Evolutionary conservation across 1,284 basidiomycete genomes (phyloP), one percentile per base, ranked within the genome.

Genomic region (Albatrellus sp.): DNA sequence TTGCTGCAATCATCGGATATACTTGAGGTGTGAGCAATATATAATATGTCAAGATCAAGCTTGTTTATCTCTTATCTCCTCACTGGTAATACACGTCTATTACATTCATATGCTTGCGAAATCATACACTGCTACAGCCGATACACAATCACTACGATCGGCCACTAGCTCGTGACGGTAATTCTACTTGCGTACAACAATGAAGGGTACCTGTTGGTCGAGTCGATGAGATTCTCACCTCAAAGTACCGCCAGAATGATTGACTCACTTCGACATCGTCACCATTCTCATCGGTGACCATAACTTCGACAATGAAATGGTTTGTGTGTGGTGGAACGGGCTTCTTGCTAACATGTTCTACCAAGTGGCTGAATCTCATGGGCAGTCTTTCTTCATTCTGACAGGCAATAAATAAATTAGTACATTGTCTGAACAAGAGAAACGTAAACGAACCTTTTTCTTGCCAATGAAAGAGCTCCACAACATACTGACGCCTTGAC

Each of bases 401-500:
- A 33, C 24, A 24, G 46, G 38, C 28, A 50, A 24, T 46, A 16
- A 16, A 44, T 11, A 16, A 16, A 44, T 11, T 17, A 42, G 13
- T 9, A 29, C 31, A 11, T 30, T 9, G 11, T n/a, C 34, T 35
- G 29, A 13, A 40, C 16, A 40, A 45, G 17, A 34, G 20, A 13
- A 10, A 4, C 9, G 17, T 17, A 32, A 32, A 58, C 69, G 37
- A 42, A 82, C 85, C 82, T 96, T 97, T 69, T 90, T 90, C 67
- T 84, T 86, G 42, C 81, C 82, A 46, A 90, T 76, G 61, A 93
- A 98, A 32, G 85, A 80, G 50, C 90, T 94, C 89, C 92, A 98
- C 32, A 98, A 70, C 93, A 98, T 96, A 55, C 90, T 94, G 30
- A 97, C 92, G 42, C 92, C 93, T 60, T 91, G 88, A 56, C 89